Percentiles rank a stretch among this genome's conserved stretches.
Evolutionary conservation across 78 protist genomes (phyloP).

Genomic region (Salpingoeca rosetta): DNA sequence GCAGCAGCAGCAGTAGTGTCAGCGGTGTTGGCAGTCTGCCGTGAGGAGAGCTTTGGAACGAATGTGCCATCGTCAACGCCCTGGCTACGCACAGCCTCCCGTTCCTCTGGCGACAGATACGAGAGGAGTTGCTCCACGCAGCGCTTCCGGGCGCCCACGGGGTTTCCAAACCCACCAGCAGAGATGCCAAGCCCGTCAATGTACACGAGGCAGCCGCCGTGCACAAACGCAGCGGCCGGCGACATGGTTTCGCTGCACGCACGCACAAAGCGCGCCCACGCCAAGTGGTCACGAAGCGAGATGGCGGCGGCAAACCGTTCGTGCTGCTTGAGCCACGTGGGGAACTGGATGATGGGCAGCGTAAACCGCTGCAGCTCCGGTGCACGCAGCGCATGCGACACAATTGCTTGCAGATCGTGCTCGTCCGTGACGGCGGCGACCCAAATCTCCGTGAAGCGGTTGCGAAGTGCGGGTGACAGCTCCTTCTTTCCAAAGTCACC

Average conservation of each 20-base stretch:
- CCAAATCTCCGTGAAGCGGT: conserved; percentile 88
- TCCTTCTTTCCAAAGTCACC: conserved; percentile 99
- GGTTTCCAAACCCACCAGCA: no score
- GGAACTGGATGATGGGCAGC: conserved; percentile 36
- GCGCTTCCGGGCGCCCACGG: not conserved
- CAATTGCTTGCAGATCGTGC: conserved; percentile 52
- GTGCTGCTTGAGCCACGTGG: conserved; percentile 20
- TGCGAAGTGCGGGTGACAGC: conserved; percentile 97
- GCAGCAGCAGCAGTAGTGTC: no score
- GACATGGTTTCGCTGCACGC: conserved; percentile 21
- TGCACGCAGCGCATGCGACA: not conserved
- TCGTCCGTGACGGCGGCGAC: conserved; percentile 54
- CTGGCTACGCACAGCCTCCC: not conserved
- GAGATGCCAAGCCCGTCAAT: conserved; percentile 69
- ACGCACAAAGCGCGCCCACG: conserved; percentile 73
- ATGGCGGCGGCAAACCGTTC: not conserved
- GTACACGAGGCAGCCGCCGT: conserved; percentile 78
- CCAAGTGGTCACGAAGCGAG: conserved; percentile 73
- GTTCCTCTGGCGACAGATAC: not conserved
- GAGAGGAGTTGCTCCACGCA: not conserved
- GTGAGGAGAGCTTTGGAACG: no score
- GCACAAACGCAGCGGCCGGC: conserved; percentile 26
- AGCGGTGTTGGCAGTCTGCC: not conserved
- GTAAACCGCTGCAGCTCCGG: not conserved
- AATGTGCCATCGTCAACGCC: no score